Conservation (phyloP, 495 filamentous ascomycete genomes). For the Penicillium verhagenii region DNA sequence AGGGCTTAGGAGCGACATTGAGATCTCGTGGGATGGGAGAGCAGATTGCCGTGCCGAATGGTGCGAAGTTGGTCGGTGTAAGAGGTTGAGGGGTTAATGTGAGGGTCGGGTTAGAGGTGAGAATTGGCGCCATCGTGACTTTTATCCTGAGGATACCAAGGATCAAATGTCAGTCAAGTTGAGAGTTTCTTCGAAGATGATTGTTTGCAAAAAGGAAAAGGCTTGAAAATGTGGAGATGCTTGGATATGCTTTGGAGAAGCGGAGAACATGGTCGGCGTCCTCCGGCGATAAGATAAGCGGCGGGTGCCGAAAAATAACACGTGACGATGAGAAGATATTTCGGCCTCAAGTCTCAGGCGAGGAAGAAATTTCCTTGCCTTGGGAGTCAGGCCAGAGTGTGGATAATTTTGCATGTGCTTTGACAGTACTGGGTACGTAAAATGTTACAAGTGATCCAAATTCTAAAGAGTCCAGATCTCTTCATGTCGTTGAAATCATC, state of each 20-base stretch:
- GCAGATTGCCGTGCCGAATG: conserved; percentile 80
- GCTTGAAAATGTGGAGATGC: not conserved
- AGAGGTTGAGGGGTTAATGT: conserved; percentile 57
- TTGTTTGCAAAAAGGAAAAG: not conserved
- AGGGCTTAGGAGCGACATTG: conserved; percentile 42
- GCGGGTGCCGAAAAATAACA: not conserved
- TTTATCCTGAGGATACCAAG: not conserved
- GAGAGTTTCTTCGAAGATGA: not conserved
- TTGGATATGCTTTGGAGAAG: not conserved
- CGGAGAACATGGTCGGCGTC: not conserved
- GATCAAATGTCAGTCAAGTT: not conserved
- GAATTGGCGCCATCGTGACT: conserved; percentile 29
- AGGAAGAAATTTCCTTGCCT: too few relatives aligned
- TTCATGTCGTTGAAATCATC: too few relatives aligned
- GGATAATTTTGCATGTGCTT: too few relatives aligned
- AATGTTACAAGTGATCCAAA: too few relatives aligned
- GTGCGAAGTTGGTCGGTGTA: conserved; percentile 63
- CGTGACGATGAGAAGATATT: too few relatives aligned
- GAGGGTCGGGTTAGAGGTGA: conserved; percentile 30
- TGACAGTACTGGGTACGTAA: too few relatives aligned
- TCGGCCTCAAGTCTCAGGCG: not conserved
- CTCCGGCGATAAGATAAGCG: conserved; percentile 1
- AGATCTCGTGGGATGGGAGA: conserved; percentile 61
- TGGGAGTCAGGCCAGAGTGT: too few relatives aligned
- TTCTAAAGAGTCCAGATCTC: too few relatives aligned